phyloP scores from a whole-genome alignment of 108 stramenopile genomes.

The Nitzschia putrida region DNA sequence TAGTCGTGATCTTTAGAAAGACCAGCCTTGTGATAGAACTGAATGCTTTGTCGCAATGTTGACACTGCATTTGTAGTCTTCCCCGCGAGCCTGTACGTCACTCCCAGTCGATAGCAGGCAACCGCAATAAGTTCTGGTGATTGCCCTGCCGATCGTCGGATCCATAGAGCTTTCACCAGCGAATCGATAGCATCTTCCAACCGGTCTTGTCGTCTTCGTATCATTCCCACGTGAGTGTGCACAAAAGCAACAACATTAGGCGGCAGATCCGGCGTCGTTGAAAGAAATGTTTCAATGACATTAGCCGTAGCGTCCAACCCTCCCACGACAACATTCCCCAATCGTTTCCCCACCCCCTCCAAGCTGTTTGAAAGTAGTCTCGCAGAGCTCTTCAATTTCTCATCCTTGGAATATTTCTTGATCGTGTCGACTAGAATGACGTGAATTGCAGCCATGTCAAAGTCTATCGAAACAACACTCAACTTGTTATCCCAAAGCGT shows the following conservation, averaged over 20 bases:
- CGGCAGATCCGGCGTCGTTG: neutral
- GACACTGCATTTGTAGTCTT: neutral
- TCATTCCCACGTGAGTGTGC: slow-evolving; percentile 7
- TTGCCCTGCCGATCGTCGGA: slow-evolving; percentile 7
- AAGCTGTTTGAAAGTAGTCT: neutral
- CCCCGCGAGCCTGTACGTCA: neutral
- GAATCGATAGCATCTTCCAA: slow-evolving; percentile 3
- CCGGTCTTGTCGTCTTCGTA: slow-evolving; percentile 3
- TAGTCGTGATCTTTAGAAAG: slow-evolving; percentile 8
- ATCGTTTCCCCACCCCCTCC: neutral
- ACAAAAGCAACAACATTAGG: slow-evolving; percentile 6
- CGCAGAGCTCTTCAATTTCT: neutral
- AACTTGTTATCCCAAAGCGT: neutral
- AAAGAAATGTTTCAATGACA: neutral
- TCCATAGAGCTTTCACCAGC: slow-evolving; percentile 12
- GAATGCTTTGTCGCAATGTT: slow-evolving; percentile 9
- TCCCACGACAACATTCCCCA: neutral
- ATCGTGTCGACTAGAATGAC: neutral
- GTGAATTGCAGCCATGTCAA: neutral
- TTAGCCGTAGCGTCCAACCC: neutral
- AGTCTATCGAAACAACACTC: neutral
- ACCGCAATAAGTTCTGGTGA: slow-evolving; percentile 11
- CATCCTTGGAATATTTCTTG: neutral
- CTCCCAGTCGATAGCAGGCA: slow-evolving; percentile 6
- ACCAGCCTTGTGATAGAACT: neutral